A percentile compares a stretch with the other conserved stretches of the same genome.
phyloP scores from a whole-genome alignment of 768 basidiomycete genomes.

The Pleurotus djamor region DNA sequence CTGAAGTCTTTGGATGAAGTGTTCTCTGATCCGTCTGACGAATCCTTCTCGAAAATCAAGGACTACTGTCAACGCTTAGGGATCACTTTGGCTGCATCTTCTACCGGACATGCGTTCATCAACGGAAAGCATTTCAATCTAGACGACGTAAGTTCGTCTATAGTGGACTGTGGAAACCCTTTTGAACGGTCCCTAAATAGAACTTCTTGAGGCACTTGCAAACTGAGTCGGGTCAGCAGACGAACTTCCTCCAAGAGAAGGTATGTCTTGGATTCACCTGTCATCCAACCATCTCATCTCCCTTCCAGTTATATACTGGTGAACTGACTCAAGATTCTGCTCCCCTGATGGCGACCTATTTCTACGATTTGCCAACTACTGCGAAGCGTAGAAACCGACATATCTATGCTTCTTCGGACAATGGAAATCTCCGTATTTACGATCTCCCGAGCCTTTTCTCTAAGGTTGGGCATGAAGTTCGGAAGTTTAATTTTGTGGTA shows the following conservation, averaged over 20 bases:
- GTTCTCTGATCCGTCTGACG: slow-evolving; percentile 22
- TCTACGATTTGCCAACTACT: slow-evolving; percentile 86
- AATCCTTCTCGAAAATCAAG: slow-evolving; percentile 41
- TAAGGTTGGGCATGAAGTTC: slow-evolving; percentile 38
- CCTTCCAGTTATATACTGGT: slow-evolving; percentile 54
- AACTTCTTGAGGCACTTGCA: slow-evolving; percentile 67
- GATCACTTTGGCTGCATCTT: slow-evolving; percentile 31
- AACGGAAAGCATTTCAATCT: slow-evolving; percentile 82
- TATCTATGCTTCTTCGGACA: slow-evolving; percentile 54
- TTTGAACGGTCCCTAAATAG: slow-evolving; percentile 30
- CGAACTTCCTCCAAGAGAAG: slow-evolving; percentile 73
- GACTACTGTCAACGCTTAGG: slow-evolving; percentile 61
- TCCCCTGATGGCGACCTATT: slow-evolving; percentile 65
- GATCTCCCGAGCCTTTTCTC: slow-evolving; percentile 55
- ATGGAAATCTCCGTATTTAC: slow-evolving; percentile 47
- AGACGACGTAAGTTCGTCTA: slow-evolving; percentile 52
- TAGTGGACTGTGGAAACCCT: background rate
- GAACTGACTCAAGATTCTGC: slow-evolving; percentile 50
- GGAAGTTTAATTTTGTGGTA: slow-evolving; percentile 54
- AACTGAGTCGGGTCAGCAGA: slow-evolving; percentile 50
- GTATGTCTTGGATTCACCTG: slow-evolving; percentile 31
- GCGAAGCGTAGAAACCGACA: slow-evolving; percentile 70
- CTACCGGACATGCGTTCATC: slow-evolving; percentile 73
- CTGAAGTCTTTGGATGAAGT: slow-evolving; percentile 36
- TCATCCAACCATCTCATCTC: background rate